Evolutionary conservation across 805 yeast species (phyloP), one percentile per base, ranked within the genome.

Genomic region (Phaffomyces thermotolerans): DNA sequence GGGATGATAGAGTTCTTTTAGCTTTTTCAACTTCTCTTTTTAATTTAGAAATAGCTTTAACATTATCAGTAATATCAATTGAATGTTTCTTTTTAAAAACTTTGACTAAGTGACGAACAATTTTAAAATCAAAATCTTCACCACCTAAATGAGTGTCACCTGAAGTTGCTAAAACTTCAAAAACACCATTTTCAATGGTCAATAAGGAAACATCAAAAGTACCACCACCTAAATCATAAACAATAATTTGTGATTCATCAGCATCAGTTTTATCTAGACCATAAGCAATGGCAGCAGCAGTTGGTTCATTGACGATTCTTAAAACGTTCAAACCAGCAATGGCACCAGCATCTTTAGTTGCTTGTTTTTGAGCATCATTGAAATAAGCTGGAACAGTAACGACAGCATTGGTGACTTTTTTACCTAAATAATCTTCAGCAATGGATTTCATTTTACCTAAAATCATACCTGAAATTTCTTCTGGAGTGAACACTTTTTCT

Each of bases 1-100:
- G 96, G 47, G 95, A 83, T 18, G 97, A 90, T 63, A 91, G 75
- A 36, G 95, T 81, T 74, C 99, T 84, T 80, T 91, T 91, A 43
- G 98, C 98, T 77, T 93, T 88, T 75, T 90, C 98, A 65, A 89
- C 95, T 66, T 91, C 97, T 65, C 96, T 85, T 82, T 91, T 90
- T 63, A 90, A 79, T 73, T 91, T 88, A 58, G 95, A 86, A 59
- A 90, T 69, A 35, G 97, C 90, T 72, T 89, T 85, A 57, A 80
- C 75, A 72, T 88, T 89, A 48, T 76, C 73, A 53, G 86, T 66
- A 52, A 91, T 73, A 66, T 93, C 97, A 60, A 87, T 82, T 60
- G 77, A 77, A 66, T 89, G 81, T 76, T 91, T 91, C 81, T 93
- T 86, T 79, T 90, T 88, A 75, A 89, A 89, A 45, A 80, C 75